Base-by-base conservation (phyloP, 768 basidiomycete genomes). In the Hortiboletus flavorubellus region DNA sequence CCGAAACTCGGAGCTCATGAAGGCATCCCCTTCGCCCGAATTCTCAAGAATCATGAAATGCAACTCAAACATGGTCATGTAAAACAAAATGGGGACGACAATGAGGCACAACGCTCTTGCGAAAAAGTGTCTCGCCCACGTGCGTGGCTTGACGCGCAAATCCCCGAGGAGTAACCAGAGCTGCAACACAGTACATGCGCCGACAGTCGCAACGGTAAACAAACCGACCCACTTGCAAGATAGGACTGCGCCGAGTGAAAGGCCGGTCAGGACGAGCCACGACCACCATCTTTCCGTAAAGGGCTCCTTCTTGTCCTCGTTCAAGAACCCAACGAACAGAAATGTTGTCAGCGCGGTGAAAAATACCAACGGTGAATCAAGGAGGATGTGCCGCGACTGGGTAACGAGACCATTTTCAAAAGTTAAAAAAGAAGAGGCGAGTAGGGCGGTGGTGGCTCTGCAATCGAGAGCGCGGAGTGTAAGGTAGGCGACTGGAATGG, bases 1-100 rank as follows among this genome's bases (percentile, higher is more conserved):
- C 73, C 98, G 95, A 76, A 99, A 99, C 68, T 94, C 95, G 3
- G 93, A 91, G 74, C 91, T 96, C 97, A 99, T 99, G 73, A 99
- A 99, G 1, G 95, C 94, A 68, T 98, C 97, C 0, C 97, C 97
- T 49, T 98, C 96, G 33, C 97, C 97, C 2, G 91, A 89, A 71
- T 88, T 89, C 65, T 85, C 82, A 30, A 99, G 77, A 61, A 99
- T 81, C 66, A 86, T 65, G 74, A 98, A 98, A 70, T 99, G 97
- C 49, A 99, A 85, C 72, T 88, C 81, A 77, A 99, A 99, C 91
- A 97, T 97, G 67, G 76, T 69, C 91, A 98, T 94, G 76, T 99
- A 99, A 70, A 99, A 95, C 37, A 87, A 39, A 33, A 87, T 67
- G 4, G 97, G 96, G 4, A 99, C 68, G 33, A 77, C 78, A 63